A percentile compares a stretch with the other conserved stretches of the same genome.
phyloP scores from a whole-genome alignment of 2,329 filamentous ascomycete species.

The Westerdykella aurantiaca region DNA sequence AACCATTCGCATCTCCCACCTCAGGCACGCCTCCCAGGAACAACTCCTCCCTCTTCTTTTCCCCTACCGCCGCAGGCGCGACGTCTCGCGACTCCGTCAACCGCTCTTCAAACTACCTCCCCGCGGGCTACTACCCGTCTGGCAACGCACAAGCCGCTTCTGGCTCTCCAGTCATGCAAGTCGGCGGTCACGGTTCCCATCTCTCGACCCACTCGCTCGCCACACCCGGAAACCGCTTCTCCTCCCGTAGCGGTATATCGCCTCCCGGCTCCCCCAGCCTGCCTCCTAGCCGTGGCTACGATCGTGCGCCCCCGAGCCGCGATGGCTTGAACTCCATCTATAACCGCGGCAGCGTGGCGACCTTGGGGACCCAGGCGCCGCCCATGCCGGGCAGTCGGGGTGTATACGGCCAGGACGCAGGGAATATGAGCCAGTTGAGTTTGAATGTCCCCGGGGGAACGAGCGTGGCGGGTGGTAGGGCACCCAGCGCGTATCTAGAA shows the following conservation, averaged over 20 bases:
- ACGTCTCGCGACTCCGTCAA: slow-evolving; percentile 47
- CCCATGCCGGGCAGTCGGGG: slow-evolving; percentile 18
- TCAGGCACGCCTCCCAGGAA: slow-evolving; percentile 24
- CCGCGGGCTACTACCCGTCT: slow-evolving; percentile 84
- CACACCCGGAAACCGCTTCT: slow-evolving; percentile 30
- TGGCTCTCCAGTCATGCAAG: slow-evolving; percentile 38
- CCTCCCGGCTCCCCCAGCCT: slow-evolving; percentile 33
- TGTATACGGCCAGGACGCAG: slow-evolving; percentile 24
- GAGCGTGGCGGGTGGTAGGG: slow-evolving; percentile 55
- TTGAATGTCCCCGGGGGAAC: slow-evolving; percentile 51
- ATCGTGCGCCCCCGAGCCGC: slow-evolving; percentile 28
- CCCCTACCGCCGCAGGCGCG: slow-evolving; percentile 66
- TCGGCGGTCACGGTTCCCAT: slow-evolving; percentile 37
- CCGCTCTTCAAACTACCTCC: slow-evolving; percentile 74
- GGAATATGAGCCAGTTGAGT: slow-evolving; percentile 56
- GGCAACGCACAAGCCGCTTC: slow-evolving; percentile 49
- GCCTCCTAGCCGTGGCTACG: slow-evolving; percentile 33
- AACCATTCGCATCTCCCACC: slow-evolving; percentile 24
- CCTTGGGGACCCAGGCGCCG: slow-evolving; percentile 25
- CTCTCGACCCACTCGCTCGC: slow-evolving; percentile 27
- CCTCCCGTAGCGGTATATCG: slow-evolving; percentile 28
- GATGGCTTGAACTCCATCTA: slow-evolving; percentile 28
- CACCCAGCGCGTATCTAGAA: slow-evolving; percentile 84
- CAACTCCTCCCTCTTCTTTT: slow-evolving; percentile 74
- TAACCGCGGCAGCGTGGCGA: slow-evolving; percentile 35